Conservation (phyloP, 345 rosid genomes). For the Linum tenue region DNA sequence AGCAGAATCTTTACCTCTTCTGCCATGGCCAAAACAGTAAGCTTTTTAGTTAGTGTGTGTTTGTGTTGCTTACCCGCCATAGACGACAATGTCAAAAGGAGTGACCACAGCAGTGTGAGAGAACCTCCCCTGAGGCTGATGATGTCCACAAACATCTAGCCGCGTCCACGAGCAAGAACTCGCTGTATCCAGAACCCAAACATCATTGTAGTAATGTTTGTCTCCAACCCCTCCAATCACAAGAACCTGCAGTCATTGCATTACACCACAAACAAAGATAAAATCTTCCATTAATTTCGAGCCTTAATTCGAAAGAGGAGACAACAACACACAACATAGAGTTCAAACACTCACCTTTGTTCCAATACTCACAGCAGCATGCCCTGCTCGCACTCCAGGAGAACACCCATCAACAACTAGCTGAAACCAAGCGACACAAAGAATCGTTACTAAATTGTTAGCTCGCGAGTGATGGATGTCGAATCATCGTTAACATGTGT, state of each 20-base stretch:
- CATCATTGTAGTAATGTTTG: conserved; percentile 55
- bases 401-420: conserved; percentile 39
- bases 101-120: conserved; percentile 58
- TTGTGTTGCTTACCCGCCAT: conserved; percentile 45
- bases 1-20: neutral
- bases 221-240: conserved; percentile 70
- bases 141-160: conserved; percentile 46
- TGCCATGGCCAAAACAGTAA: neutral
- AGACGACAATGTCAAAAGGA: conserved; percentile 36
- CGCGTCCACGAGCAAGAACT: conserved; percentile 35
- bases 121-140: conserved; percentile 67
- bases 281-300: too few relatives aligned
- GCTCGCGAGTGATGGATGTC: too few relatives aligned
- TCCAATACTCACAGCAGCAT: conserved; percentile 48
- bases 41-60: neutral
- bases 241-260: conserved; percentile 34
- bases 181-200: conserved; percentile 48
- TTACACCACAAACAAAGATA: too few relatives aligned
- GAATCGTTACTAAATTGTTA: too few relatives aligned
- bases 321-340: neutral
- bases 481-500: neutral
- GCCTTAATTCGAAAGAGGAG: neutral
- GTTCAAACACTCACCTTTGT: conserved; percentile 35
- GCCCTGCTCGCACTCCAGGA: conserved; percentile 70
- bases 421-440: conserved; percentile 17